These are phyloP conservation scores for Bimuria novae-zelandiae DNA, from an alignment of 2,329 filamentous ascomycete species.

Conservation along the genomic window DNA sequence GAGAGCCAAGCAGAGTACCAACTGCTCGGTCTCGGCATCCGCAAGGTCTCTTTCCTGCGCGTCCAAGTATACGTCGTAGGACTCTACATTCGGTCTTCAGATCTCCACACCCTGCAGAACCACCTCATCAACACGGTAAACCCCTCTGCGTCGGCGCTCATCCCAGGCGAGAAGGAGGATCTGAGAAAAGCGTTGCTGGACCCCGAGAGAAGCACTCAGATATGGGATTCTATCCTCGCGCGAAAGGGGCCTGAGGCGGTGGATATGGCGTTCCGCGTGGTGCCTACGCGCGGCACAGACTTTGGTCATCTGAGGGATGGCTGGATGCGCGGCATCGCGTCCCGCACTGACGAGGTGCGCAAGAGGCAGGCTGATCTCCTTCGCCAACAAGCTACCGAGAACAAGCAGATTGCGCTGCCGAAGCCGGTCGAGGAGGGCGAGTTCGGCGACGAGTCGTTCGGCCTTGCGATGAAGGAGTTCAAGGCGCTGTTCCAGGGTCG, in stretches of 20 bases:
- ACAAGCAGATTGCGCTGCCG: constrained; percentile 36
- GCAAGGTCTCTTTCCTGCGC: constrained; percentile 84
- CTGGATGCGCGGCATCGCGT: constrained; percentile 83
- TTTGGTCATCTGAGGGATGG: constrained; percentile 91
- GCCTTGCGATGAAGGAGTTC: constrained; percentile 74
- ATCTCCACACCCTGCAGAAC: constrained; percentile 79
- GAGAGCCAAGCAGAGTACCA: constrained; percentile 69
- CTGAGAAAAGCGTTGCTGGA: constrained; percentile 73
- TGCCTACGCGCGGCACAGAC: constrained; percentile 91
- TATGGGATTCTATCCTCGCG: constrained; percentile 73
- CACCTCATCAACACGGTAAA: constrained; percentile 77
- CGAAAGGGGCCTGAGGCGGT: constrained; percentile 59
- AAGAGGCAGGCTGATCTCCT: constrained; percentile 39
- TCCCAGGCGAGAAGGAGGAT: constrained; percentile 77
- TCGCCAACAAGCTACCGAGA: constrained; percentile 51
- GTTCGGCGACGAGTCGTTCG: constrained; percentile 76
- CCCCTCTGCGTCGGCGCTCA: constrained; percentile 77
- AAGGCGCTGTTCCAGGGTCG: constrained; percentile 80
- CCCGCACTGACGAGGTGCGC: constrained; percentile 63
- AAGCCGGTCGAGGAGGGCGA: constrained; percentile 46
- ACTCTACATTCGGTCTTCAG: constrained; percentile 83
- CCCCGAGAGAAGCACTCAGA: constrained; percentile 67
- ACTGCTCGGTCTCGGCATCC: constrained; percentile 82
- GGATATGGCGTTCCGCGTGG: constrained; percentile 79
- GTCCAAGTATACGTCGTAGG: constrained; percentile 96